Conservation (phyloP, 2,329 filamentous ascomycete species). For the Verticillium isaacii region DNA sequence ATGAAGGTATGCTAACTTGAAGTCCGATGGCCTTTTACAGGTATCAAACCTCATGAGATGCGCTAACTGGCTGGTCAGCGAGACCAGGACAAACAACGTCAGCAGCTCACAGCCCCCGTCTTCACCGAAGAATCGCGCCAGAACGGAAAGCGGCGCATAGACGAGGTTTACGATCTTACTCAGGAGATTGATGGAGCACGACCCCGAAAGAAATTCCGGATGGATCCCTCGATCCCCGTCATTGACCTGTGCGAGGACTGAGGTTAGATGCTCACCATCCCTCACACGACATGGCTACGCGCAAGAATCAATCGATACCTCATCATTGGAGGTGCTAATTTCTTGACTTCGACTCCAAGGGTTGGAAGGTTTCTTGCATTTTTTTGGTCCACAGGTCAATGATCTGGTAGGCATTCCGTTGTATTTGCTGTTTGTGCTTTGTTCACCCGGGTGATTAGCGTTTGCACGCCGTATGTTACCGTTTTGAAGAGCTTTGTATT, state of each 20-base stretch:
- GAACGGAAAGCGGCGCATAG: conserved; percentile 20
- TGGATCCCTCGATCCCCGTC: not conserved
- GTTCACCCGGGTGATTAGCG: too few species aligned
- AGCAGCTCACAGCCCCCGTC: not conserved
- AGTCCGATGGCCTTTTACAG: not conserved
- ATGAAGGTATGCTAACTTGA: conserved; percentile 13
- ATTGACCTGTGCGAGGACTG: not conserved
- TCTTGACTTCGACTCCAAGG: too few species aligned
- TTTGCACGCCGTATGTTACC: too few species aligned
- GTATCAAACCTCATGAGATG: not conserved
- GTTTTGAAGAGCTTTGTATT: too few species aligned
- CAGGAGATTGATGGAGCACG: conserved; percentile 5
- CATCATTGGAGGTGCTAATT: too few species aligned
- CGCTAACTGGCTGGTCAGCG: not conserved
- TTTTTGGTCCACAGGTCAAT: too few species aligned
- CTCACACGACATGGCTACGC: too few species aligned
- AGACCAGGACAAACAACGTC: conserved; percentile 7
- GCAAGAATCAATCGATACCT: too few species aligned
- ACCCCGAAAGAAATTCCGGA: not conserved
- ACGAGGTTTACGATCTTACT: conserved; percentile 21
- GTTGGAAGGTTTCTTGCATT: too few species aligned
- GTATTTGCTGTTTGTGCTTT: too few species aligned
- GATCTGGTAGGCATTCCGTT: too few species aligned
- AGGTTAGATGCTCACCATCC: not conserved
- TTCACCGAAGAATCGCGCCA: conserved; percentile 2